Conservation (phyloP, 108 stramenopile genomes). For the Parietichytrium sp. region DNA sequence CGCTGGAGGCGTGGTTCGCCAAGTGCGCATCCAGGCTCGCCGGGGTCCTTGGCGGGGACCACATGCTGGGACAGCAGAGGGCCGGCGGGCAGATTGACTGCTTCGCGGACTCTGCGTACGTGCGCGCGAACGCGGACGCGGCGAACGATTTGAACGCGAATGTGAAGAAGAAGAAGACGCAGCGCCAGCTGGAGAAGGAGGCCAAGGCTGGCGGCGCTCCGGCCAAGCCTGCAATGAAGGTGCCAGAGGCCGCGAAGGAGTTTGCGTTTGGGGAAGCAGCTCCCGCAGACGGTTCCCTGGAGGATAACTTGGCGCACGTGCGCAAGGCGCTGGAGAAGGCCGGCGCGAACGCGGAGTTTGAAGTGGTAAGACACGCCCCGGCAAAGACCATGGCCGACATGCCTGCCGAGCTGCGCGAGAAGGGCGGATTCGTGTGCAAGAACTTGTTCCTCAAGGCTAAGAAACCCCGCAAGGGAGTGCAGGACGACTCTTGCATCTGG, state of each 20-base stretch:
- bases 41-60: background rate
- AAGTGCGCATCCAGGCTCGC: background rate
- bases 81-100: slow-evolving; percentile 23
- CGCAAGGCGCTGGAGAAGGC: background rate
- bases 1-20: background rate
- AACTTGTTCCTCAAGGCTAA: slow-evolving; percentile 44
- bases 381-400: slow-evolving; percentile 37
- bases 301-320: background rate
- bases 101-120: background rate
- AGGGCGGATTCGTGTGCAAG: slow-evolving; percentile 7
- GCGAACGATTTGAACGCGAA: slow-evolving; percentile 37
- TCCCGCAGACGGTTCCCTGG: background rate
- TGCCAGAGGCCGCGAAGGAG: background rate
- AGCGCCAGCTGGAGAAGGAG: slow-evolving; percentile 40
- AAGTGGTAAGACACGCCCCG: background rate
- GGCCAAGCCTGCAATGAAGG: background rate
- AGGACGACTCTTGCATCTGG: slow-evolving; percentile 35
- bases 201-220: slow-evolving; percentile 29
- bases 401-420: background rate
- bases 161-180: slow-evolving; percentile 26
- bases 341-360: background rate
- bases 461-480: background rate
- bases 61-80: background rate
- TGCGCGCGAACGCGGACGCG: slow-evolving; percentile 7
- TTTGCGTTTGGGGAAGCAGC: background rate